A percentile compares a stretch with the other conserved stretches of the same genome.
These are phyloP conservation scores for Cryptococcus sp. DNA, from an alignment of 1,284 basidiomycete species.

Conservation along the genomic window DNA sequence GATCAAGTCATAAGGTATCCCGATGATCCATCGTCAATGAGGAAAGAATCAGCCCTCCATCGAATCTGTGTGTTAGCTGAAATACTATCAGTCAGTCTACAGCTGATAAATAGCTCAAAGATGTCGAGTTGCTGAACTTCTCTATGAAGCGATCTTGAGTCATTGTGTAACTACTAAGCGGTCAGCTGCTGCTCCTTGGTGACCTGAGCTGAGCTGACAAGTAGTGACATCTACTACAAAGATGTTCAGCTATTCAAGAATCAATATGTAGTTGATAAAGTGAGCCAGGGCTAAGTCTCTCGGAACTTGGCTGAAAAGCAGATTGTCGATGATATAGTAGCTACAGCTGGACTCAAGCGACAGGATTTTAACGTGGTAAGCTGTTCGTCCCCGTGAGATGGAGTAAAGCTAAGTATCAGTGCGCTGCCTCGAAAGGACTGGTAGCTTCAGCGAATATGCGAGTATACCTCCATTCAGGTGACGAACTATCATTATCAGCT, in stretches of 20 bases:
- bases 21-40: constrained; percentile 16
- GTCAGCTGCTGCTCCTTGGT: constrained; percentile 18
- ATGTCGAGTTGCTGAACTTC: constrained; percentile 21
- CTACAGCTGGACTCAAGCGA: constrained; percentile 67
- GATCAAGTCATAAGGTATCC: constrained; percentile 29
- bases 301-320: constrained; percentile 37
- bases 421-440: constrained; percentile 81
- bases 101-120: constrained; percentile 24
- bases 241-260: constrained; percentile 70
- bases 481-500: constrained; percentile 52
- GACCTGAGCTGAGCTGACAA: constrained; percentile 9
- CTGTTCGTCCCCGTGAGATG: constrained; percentile 2
- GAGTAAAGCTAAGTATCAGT: constrained; percentile 50
- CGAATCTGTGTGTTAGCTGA: constrained; percentile 15
- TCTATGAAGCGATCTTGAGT: constrained; percentile 34
- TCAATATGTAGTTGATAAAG: constrained; percentile 70
- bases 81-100: not conserved
- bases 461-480: constrained; percentile 59
- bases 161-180: constrained; percentile 28
- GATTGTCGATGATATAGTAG: constrained; percentile 83
- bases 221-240: constrained; percentile 80
- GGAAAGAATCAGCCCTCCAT: constrained; percentile 8
- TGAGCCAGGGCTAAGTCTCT: constrained; percentile 35
- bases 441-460: constrained; percentile 63
- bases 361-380: constrained; percentile 73